Evolutionary conservation across 2,329 filamentous ascomycete species (phyloP).

Genomic region (Xylariales sp.): DNA sequence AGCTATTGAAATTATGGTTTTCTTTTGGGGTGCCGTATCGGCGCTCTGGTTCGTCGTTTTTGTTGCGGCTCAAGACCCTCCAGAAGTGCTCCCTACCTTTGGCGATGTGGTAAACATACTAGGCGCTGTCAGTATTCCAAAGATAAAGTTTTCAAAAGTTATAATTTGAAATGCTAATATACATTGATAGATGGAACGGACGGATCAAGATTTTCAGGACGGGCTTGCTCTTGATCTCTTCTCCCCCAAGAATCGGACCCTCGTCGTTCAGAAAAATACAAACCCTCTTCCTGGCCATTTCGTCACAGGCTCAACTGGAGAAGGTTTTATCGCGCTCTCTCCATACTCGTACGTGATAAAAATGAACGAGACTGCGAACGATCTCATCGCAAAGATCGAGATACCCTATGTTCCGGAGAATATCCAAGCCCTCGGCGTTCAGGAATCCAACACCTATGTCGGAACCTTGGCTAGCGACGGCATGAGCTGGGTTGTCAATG

Average conservation of each 20-base stretch:
- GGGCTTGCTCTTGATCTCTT: conserved; percentile 27
- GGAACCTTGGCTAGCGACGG: background rate
- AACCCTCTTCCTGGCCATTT: conserved; percentile 22
- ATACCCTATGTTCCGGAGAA: conserved; percentile 16
- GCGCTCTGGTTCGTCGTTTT: too few relatives aligned
- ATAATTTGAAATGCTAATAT: background rate
- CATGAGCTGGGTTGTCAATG: conserved; percentile 1
- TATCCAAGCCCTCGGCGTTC: background rate
- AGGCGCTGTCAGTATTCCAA: background rate
- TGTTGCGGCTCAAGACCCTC: background rate
- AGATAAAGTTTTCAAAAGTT: background rate
- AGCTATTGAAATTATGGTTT: background rate
- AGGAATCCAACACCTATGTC: conserved; percentile 6
- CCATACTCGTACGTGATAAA: conserved; percentile 26
- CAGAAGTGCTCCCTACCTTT: background rate
- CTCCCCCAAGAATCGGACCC: conserved; percentile 23
- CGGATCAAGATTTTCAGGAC: conserved; percentile 25
- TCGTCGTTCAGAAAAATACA: conserved; percentile 24
- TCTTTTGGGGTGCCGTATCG: background rate
- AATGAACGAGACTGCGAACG: conserved; percentile 24
- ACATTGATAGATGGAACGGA: conserved; percentile 1
- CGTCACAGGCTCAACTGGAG: conserved; percentile 22
- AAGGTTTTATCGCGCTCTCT: conserved; percentile 21
- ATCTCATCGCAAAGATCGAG: conserved; percentile 28
- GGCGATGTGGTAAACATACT: background rate